Percentiles rank a stretch among this genome's conserved stretches.
Evolutionary conservation across 148 eudicot species (phyloP).

Genomic region (Rhododendron ovatum): DNA sequence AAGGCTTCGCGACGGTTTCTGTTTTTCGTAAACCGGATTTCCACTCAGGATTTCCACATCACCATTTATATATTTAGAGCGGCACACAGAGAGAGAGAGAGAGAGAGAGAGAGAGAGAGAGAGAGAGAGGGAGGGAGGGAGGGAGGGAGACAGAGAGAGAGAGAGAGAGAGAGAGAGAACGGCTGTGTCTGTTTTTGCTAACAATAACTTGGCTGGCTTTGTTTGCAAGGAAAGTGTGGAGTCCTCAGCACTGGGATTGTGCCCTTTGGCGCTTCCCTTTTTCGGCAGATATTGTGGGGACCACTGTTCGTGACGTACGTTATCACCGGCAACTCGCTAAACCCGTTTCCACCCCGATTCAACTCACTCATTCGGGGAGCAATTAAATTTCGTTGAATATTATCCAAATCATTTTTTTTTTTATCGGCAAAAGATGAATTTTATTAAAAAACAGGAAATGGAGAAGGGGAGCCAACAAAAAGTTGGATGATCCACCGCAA

Average conservation of each 20-base stretch:
- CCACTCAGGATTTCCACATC: not conserved
- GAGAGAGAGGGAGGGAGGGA: too few relatives aligned
- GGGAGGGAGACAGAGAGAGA: too few relatives aligned
- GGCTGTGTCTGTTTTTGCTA: not conserved
- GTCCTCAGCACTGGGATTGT: not conserved
- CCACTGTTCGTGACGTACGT: not conserved
- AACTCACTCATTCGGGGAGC: not conserved
- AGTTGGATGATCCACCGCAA: too few relatives aligned
- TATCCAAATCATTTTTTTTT: not conserved
- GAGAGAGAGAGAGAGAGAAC: not conserved
- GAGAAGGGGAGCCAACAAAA: too few relatives aligned
- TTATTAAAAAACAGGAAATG: too few relatives aligned
- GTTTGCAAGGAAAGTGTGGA: not conserved
- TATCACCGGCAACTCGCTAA: not conserved
- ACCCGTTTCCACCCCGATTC: not conserved
- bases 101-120: not conserved
- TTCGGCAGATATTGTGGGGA: not conserved
- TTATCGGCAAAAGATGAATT: too few relatives aligned
- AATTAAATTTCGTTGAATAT: not conserved
- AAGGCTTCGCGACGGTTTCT: not conserved
- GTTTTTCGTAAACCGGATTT: not conserved
- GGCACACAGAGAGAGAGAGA: not conserved
- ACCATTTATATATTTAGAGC: too few relatives aligned
- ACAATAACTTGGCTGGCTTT: not conserved
- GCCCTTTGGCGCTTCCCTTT: not conserved